Base-by-base conservation (phyloP, 176 grass and related monocot species). In the Coix lacrymajobi region DNA sequence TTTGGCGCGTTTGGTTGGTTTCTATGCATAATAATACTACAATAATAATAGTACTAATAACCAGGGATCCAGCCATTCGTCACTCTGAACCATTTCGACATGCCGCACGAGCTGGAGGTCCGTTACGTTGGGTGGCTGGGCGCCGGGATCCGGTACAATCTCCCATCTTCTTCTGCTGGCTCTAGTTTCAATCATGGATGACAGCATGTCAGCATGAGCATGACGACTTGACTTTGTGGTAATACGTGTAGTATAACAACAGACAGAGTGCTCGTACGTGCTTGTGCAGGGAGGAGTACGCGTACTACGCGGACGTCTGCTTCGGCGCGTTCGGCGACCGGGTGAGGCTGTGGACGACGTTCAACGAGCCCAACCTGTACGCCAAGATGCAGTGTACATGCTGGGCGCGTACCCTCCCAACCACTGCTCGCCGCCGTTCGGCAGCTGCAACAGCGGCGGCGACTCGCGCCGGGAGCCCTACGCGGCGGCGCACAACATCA, bases 51-150 rank as follows among this genome's bases (percentile, higher is more conserved):
- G 6, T 16, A 0, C n/a, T 8, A 1, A 67, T 12, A 0, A 72
- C 7, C 69, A 95, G 93, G 93, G 14, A 96, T 96, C 58, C 65
- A 88, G 20, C 93, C 93, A 7, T 96, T 96, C 61, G 90, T 96
- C 32, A 96, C 93, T 8, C 73, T 90, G 31, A 22, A 88, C 37
- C 93, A 92, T 57, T 96, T 90, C 39, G 93, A 96, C 51, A 3
- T 88, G 34, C 93, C 93, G 10, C 69, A 86, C 12, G 90, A 92
- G 37, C n/a, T 96, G 45, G 90, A 92, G 32, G 73, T 49, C 33
- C 79, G 49, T 1, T 76, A 88, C 48, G 82, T 66, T 3, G 31
- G 87, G 44, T 95, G 93, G 93, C 6, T 95, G 40, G 87, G 64
- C 70, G 9, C 83, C 3, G 78, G 79, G 14, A 62, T 62, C 52